Conservation (phyloP, 345 rosid genomes). For the Camelina neglecta region DNA sequence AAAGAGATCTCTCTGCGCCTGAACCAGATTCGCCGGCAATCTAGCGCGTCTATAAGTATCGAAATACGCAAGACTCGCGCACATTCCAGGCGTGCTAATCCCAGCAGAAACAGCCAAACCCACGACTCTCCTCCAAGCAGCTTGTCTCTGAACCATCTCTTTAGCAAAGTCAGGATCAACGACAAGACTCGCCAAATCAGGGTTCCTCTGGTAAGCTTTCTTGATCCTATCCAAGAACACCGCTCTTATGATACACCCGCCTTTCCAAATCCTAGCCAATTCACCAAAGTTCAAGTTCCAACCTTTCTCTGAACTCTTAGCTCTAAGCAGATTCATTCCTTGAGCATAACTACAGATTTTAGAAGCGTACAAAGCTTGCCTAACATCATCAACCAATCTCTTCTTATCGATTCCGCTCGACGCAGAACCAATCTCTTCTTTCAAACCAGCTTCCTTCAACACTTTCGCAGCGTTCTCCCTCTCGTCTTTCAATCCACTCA, state of each 20-base stretch:
- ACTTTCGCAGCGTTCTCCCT: slow-evolving; percentile 65
- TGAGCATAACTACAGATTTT: slow-evolving; percentile 96
- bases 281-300: slow-evolving; percentile 94
- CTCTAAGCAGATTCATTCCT: slow-evolving; percentile 94
- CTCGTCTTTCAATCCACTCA: slow-evolving; percentile 96
- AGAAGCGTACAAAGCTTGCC: slow-evolving; percentile 90
- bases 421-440: slow-evolving; percentile 62
- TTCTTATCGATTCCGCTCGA: slow-evolving; percentile 68
- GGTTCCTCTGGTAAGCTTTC: slow-evolving; percentile 93
- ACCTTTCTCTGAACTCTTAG: slow-evolving; percentile 75
- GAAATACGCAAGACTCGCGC: slow-evolving; percentile 91
- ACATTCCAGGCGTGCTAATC: slow-evolving; percentile 97
- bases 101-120: slow-evolving; percentile 90
- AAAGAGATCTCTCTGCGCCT: slow-evolving; percentile 97
- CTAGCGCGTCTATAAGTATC: slow-evolving; percentile 94
- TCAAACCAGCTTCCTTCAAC: slow-evolving; percentile 81
- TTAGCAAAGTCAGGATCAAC: slow-evolving; percentile 95
- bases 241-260: slow-evolving; percentile 94
- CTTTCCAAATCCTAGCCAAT: slow-evolving; percentile 97
- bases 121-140: slow-evolving; percentile 98
- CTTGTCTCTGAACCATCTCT: slow-evolving; percentile 98
- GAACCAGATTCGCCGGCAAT: slow-evolving; percentile 88
- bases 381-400: slow-evolving; percentile 91
- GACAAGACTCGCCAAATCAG: slow-evolving; percentile 79
- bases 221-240: slow-evolving; percentile 97